phyloP scores from a whole-genome alignment of 2,329 filamentous ascomycete species.

The Pseudogymnoascus sp. region DNA sequence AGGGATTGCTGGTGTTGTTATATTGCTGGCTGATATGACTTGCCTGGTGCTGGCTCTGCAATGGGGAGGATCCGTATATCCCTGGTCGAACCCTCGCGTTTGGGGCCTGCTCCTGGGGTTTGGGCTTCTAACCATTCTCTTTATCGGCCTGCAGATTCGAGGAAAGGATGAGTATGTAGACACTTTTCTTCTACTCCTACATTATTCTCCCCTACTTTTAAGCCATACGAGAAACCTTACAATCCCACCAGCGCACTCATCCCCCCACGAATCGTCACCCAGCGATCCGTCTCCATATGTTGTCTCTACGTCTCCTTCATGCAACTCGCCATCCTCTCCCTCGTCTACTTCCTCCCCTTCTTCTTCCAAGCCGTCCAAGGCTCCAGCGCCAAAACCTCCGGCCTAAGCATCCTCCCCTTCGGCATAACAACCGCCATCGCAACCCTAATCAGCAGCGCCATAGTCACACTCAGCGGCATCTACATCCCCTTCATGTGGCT shows the following conservation, averaged over 20 bases:
- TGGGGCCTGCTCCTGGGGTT: conserved; percentile 27
- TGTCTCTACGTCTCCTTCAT: conserved; percentile 30
- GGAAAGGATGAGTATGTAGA: neutral
- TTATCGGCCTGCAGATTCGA: conserved; percentile 8
- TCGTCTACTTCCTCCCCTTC: conserved; percentile 36
- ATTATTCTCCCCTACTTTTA: neutral
- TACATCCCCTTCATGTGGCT: conserved; percentile 23
- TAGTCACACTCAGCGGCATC: conserved; percentile 27
- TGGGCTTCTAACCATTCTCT: conserved; percentile 18
- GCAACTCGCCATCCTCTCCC: conserved; percentile 22
- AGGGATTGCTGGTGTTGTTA: conserved; percentile 21
- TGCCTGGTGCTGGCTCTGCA: conserved; percentile 19
- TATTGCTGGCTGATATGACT: conserved; percentile 22
- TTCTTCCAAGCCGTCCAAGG: conserved; percentile 39
- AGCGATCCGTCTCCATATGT: conserved; percentile 28
- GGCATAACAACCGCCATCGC: conserved; percentile 25
- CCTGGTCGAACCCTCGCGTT: conserved; percentile 28
- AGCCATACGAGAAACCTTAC: neutral
- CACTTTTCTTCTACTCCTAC: neutral
- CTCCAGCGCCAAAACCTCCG: conserved; percentile 32
- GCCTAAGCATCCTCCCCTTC: conserved; percentile 29
- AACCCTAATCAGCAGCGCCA: conserved; percentile 26
- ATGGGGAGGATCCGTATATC: conserved; percentile 38
- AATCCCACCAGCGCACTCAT: conserved; percentile 25
- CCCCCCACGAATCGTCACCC: conserved; percentile 29